A percentile compares a stretch with the other conserved stretches of the same genome.
These are phyloP conservation scores for Solanum neorickii DNA, from an alignment of 257 asterid genomes.

Conservation along the genomic window DNA sequence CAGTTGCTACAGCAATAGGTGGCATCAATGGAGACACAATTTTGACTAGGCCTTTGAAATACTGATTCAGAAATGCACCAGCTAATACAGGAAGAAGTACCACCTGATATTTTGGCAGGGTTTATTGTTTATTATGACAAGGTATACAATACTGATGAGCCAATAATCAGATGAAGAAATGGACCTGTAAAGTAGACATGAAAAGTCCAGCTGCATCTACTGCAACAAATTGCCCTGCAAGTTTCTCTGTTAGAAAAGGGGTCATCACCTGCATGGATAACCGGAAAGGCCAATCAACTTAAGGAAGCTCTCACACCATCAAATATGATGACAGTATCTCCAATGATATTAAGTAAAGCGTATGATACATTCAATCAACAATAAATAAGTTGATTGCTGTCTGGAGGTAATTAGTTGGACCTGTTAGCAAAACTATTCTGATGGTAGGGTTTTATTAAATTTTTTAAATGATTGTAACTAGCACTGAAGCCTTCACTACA, in stretches of 20 bases:
- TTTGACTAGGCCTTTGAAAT: constrained; percentile 54
- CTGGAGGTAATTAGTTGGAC: neutral
- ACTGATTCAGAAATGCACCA: constrained; percentile 82
- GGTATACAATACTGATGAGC: neutral
- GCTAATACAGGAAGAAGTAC: constrained; percentile 83
- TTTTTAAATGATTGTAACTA: neutral
- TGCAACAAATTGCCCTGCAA: constrained; percentile 82
- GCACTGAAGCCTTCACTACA: neutral
- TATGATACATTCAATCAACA: too few species aligned
- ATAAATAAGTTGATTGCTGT: neutral
- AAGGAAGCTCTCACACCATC: neutral
- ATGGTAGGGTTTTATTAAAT: neutral
- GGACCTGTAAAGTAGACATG: constrained; percentile 85
- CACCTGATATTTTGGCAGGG: constrained; percentile 26
- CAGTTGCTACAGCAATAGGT: constrained; percentile 79
- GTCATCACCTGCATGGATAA: constrained; percentile 56
- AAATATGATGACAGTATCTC: neutral
- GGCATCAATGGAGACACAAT: constrained; percentile 75
- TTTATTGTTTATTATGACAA: neutral
- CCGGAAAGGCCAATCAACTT: neutral
- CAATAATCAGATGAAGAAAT: neutral
- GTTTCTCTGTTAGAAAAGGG: constrained; percentile 81
- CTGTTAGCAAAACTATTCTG: neutral
- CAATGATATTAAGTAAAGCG: neutral
- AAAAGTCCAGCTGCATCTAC: constrained; percentile 75